Evolutionary conservation across 768 basidiomycete species (phyloP), one percentile per base, ranked within the genome.

Genomic region (Zangia roseola): DNA sequence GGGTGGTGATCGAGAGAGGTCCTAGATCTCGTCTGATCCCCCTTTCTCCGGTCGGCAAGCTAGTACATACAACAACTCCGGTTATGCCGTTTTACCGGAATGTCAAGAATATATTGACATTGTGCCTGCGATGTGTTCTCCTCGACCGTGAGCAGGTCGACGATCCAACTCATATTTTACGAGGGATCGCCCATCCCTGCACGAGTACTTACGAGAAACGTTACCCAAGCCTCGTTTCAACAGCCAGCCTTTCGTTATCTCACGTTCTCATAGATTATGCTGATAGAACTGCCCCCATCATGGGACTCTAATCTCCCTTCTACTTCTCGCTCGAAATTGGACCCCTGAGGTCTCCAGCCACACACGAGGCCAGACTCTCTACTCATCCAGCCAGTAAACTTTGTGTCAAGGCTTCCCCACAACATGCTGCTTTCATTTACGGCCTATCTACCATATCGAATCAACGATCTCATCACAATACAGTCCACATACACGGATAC

Each of bases 401-500:
- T 53, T 60, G 56, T 19, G 30, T 35, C 39, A 41, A 43, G 23
- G n/a, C 56, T 63, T 63, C 61, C 62, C 61, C 61, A 40, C 61
- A 63, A 54, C 62, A 63, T 20, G 62, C 45, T 6, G 24, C 14
- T 53, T 63, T 63, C 61, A 63, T 63, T 64, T 61, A 52, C 47
- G 34, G 47, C 34, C 42, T 28, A 38, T 40, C 33, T 30, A 16
- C 50, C 49, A 40, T 36, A 48, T 43, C 47, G 41, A 50, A 39
- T 31, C 28, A 45, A 25, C 9, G 35, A 45, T 55, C 45, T 49
- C 31, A 31, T 16, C 23, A n/a, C 58, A 34, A 26, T 47, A 34
- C 6, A 31, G 25, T 61, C 50, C 55, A 61, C 58, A 26, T 47
- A 45, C 47, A 36, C 4, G 40, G 48, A 38, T 44, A 54, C 41